These are phyloP conservation scores for Celoporthe dispersa DNA, from an alignment of 2,329 filamentous ascomycete species.

Conservation along the genomic window DNA sequence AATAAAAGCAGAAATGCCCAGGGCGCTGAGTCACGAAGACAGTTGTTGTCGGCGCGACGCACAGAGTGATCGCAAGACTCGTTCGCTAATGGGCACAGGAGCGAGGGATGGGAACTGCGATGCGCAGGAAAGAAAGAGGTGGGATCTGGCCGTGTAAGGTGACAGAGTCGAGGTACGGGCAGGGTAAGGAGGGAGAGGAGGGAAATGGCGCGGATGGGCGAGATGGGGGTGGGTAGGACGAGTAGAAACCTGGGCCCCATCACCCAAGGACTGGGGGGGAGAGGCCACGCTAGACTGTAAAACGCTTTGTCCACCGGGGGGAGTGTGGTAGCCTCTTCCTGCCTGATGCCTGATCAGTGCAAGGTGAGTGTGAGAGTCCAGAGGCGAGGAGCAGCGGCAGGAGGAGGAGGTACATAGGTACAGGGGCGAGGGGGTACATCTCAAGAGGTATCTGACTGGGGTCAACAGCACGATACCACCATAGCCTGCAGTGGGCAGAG, in stretches of 20 bases:
- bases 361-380: conserved; percentile 1
- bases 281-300: conserved; percentile 6
- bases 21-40: not conserved
- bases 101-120: conserved; percentile 9
- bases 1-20: conserved; percentile 1
- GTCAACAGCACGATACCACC: not conserved
- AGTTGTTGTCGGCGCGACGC: not conserved
- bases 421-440: not conserved
- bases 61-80: conserved; percentile 3
- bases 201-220: conserved; percentile 12
- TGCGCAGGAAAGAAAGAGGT: conserved; percentile 11
- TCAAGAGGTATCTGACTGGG: not conserved
- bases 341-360: conserved; percentile 7
- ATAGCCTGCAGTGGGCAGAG: not conserved
- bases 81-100: conserved; percentile 12
- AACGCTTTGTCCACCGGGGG: conserved; percentile 15
- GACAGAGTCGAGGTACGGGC: not conserved
- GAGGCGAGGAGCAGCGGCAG: not conserved
- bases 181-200: conserved; percentile 5
- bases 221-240: conserved; percentile 13
- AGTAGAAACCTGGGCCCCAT: not conserved
- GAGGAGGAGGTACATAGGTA: not conserved
- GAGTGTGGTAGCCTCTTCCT: conserved; percentile 7
- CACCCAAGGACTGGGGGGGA: conserved; percentile 1
- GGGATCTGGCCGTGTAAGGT: conserved; percentile 11